phyloP scores from a whole-genome alignment of 1,284 basidiomycete species.

The Cystobasidium slooffiae region DNA sequence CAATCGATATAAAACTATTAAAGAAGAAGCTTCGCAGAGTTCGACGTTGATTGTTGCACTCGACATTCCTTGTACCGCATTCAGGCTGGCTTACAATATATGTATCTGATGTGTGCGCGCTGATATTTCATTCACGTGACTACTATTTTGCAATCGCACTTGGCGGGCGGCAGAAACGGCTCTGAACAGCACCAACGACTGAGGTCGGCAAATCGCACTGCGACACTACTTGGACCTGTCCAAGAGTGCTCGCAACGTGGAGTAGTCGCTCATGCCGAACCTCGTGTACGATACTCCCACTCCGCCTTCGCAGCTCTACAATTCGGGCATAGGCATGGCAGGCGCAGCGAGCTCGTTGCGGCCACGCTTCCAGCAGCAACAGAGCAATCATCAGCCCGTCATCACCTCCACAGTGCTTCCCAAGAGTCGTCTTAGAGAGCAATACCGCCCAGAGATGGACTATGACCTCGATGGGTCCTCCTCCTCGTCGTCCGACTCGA shows the following conservation, averaged over 20 bases:
- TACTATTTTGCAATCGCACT: no score
- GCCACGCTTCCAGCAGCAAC: slow-evolving; percentile 15
- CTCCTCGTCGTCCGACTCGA: slow-evolving; percentile 32
- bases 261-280: slow-evolving; percentile 12
- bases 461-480: slow-evolving; percentile 21
- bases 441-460: slow-evolving; percentile 27
- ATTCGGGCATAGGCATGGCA: slow-evolving; percentile 2
- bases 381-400: neutral
- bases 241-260: neutral
- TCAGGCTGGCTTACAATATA: no score
- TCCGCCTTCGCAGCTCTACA: slow-evolving; percentile 42
- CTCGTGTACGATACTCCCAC: slow-evolving; percentile 41
- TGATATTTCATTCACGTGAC: no score
- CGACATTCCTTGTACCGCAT: no score
- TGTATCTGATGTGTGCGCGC: no score
- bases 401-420: slow-evolving; percentile 35
- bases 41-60: no score
- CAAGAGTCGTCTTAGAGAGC: slow-evolving; percentile 35
- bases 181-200: no score
- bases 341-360: slow-evolving; percentile 24
- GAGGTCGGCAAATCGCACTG: no score
- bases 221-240: neutral
- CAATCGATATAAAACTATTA: no score
- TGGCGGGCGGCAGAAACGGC: no score
- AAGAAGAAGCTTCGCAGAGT: no score